Evolutionary conservation across 768 basidiomycete species (phyloP), one percentile per base, ranked within the genome.

Genomic region (Coprinellus micaceus): DNA sequence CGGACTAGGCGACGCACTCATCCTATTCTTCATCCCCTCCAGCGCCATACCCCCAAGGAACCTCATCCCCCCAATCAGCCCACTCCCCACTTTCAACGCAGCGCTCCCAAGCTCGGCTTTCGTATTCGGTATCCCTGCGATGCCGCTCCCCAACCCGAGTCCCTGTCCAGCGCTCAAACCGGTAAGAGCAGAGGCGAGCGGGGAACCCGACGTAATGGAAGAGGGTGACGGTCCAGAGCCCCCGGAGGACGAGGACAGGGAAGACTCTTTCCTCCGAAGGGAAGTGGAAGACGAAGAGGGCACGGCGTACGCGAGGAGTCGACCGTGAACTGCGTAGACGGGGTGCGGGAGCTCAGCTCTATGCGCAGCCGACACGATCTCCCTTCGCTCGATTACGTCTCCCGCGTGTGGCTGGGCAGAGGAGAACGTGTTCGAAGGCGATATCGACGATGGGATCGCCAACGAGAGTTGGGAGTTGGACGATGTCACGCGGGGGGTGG

Each of bases 31-130:
- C 48, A 81, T 81, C 37, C 82, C 83, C 17, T 75, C 75, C 30
- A 79, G 75, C 1, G 86, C 87, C 62, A 83, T 72, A 15, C 84
- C 85, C 1, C 86, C 82, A 2, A 88, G 65, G 6, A 80, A 79
- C 64, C 80, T 80, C 77, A 89, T 79, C 19, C 86, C 85, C 60
- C 77, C 83, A 56, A 87, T 68, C 10, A 89, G 76, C 22, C 75
- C 80, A 29, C 82, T 84, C 21, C 86, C 85, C 2, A 85, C 80
- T 60, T 77, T 82, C 53, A 80, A 61, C 6, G 85, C 85, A 10
- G 83, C 75, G 55, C 67, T 75, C 15, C 84, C 80, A 1, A 84
- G 59, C 45, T 84, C 81, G 2, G 75, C 74, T 56, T 80, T 81
- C 1, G 74, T 72, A 48, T 75, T 67, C 25, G 44, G 52, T 2